Evolutionary conservation across 108 stramenopile genomes (phyloP), one percentile per base, ranked within the genome.

Genomic region (Skeletonema costatum): DNA sequence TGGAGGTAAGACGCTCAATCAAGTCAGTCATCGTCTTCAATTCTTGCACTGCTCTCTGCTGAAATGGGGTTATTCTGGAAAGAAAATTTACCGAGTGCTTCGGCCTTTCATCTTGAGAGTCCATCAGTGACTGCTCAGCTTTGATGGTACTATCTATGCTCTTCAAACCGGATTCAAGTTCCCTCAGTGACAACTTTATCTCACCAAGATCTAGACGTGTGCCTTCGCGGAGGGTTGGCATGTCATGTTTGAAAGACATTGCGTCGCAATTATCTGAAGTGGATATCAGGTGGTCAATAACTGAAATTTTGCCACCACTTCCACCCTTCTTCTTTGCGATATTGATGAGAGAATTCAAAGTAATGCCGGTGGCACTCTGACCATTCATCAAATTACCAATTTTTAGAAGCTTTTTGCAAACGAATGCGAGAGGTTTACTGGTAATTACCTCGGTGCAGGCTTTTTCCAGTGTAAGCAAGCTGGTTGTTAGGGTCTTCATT

Each of bases 381-480:
- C 75, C 82, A 70, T 86, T 86, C 66, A 86, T 71, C 2, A 82
- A 13, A 69, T 86, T 86, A 7, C 86, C 82, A 17, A 83, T 76
- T 3, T 68, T 62, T 3, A 86, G 36, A 3, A 86, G 69, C 71
- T 71, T 42, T 35, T 64, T 68, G 8, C 83, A 66, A 4, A 86
- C 56, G 13, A 32, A 25, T 3, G 71, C 63, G 32, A 86, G 70
- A 32, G 76, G 78, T 14, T 70, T 51, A n/a, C 64, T 71, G 16
- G 31, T 63, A 2, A 84, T 58, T 14, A 86, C 66, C 44, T 82
- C 75, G 1, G 41, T 41, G 56, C 86, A 86, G 33, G 82, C 86
- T 36, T 48, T 59, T 32, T 67, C 69, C 36, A 86, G 68, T 32
- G 58, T 12, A 11, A 66, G 14, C 1, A 86, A 25, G n/a, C 31